A percentile compares a stretch with the other conserved stretches of the same genome.
These are phyloP conservation scores for Penicillium macrosclerotiorum DNA, from an alignment of 495 filamentous ascomycete genomes.

Conservation along the genomic window DNA sequence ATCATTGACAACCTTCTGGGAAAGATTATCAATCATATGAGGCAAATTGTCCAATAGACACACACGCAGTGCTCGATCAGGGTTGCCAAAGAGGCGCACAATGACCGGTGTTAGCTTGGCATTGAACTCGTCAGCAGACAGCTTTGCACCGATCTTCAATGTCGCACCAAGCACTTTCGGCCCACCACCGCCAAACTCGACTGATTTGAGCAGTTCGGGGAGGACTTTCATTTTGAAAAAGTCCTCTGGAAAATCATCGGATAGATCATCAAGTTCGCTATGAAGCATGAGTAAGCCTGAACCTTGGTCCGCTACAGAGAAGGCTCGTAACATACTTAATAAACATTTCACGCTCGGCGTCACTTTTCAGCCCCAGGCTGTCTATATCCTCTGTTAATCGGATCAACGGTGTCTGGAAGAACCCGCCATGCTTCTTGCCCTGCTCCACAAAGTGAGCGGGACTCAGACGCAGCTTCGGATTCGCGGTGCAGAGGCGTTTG, in stretches of 20 bases:
- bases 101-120: slow-evolving; percentile 79
- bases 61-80: slow-evolving; percentile 88
- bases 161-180: slow-evolving; percentile 86
- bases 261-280: slow-evolving; percentile 82
- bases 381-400: slow-evolving; percentile 89
- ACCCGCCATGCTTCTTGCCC: slow-evolving; percentile 74
- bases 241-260: slow-evolving; percentile 93
- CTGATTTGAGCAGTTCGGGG: slow-evolving; percentile 92
- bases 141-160: slow-evolving; percentile 82
- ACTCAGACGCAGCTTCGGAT: slow-evolving; percentile 82
- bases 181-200: slow-evolving; percentile 95
- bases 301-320: no score
- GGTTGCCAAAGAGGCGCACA: slow-evolving; percentile 83
- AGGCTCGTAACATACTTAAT: slow-evolving; percentile 58
- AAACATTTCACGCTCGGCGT: slow-evolving; percentile 80
- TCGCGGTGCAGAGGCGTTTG: slow-evolving; percentile 81
- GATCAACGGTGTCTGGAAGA: slow-evolving; percentile 91
- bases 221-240: slow-evolving; percentile 97
- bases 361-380: slow-evolving; percentile 81
- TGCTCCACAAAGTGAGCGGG: slow-evolving; percentile 87
- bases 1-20: slow-evolving; percentile 89
- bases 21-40: slow-evolving; percentile 84
- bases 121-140: slow-evolving; percentile 89
- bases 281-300: no score
- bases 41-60: slow-evolving; percentile 88